Evolutionary conservation across 106 monocot genomes (phyloP), one percentile per base, ranked within the genome.

Genomic region (Vanilla planifolia): DNA sequence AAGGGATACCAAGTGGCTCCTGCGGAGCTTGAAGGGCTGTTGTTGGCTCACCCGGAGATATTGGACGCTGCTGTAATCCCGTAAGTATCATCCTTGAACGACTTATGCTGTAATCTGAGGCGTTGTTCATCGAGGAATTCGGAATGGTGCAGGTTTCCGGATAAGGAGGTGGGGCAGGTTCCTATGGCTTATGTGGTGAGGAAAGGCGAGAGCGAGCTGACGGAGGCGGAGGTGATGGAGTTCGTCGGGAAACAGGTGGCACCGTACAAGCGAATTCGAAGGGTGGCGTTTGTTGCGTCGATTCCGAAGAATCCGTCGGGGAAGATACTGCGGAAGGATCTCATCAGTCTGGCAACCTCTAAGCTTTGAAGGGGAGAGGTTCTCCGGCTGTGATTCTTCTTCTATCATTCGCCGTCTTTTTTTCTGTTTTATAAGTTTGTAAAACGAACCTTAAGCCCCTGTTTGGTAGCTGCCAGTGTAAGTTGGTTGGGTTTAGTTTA

Each of bases 1-100:
- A 89, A 85, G 73, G 93, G 93, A 43, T 83, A 78, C 67, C 93
- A 94, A 77, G 89, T 98, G 74, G 96, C 96, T 55, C 96, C 96
- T 46, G 96, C 96, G 27, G 96, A 98, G 43, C 72, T 98, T 32
- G 96, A 98, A 73, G 87, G 69, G 2, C 47, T 98, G 55, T 87
- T 98, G 62, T 73, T 86, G 46, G 71, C 84, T 25, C 96, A 96
- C 68, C 69, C 87, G 28, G 84, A 90, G 53, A 91, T 96, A 66
- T 61, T 84, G 42, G 96, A 96, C 73, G 81, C 96, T 34, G 90
- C 74, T 46, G 96, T 96, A 14, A 84, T 96, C 36, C 92, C 92
- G 92, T 92, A 80, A 85, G 90, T 66, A n/a, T 68, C 13, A 3
- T 46, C 14, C 16, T 16, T 46, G 22, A 55, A 28, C 27, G 10